Evolutionary conservation across 805 yeast genomes (phyloP), one percentile per base, ranked within the genome.

Genomic region (Scheffersomyces amazonensis): DNA sequence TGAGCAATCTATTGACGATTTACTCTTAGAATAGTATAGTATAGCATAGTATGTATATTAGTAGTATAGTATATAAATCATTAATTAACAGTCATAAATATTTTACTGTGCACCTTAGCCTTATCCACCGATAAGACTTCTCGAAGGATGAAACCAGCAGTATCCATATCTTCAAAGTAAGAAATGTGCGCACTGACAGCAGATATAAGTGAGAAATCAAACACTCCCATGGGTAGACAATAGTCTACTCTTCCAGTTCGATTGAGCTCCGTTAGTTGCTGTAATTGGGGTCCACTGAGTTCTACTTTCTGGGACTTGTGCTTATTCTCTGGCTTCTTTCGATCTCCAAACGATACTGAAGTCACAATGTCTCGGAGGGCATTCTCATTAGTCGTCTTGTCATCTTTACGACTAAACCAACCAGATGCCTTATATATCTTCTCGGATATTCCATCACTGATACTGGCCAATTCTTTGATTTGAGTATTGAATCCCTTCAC

Each of bases 151-250:
- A 91, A 90, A 1, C 83, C 83, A 0, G 95, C 89, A 25, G 91
- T 80, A 51, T 89, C 89, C 35, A 79, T 73, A 49, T 88, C 95
- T 54, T 88, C 96, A 56, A 91, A 83, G 58, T 91, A 91, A 33
- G 87, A 80, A 11, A 87, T 80, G 59, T 91, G 99, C 0, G 98
- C 93, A 35, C 86, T 86, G 7, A 91, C 68, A 0, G 96, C 93
- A 3, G 88, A 76, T 9, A 91, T 70, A 24, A 88, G 59, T 20
- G 95, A 85, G 16, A 89, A 74, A 50, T 89, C 96, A 45, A 90
- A 75, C 16, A 83, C 71, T 8, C 91, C 87, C 54, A 82, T 84
- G 3, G 87, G 87, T 17, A 91, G 64, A 3, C 82, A 72, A 57
- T 85, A 88, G 58, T 91, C 99, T 1, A 91, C 69, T 37, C 97